phyloP scores from a whole-genome alignment of 78 protist species.

The Speleostelium caveatum region DNA sequence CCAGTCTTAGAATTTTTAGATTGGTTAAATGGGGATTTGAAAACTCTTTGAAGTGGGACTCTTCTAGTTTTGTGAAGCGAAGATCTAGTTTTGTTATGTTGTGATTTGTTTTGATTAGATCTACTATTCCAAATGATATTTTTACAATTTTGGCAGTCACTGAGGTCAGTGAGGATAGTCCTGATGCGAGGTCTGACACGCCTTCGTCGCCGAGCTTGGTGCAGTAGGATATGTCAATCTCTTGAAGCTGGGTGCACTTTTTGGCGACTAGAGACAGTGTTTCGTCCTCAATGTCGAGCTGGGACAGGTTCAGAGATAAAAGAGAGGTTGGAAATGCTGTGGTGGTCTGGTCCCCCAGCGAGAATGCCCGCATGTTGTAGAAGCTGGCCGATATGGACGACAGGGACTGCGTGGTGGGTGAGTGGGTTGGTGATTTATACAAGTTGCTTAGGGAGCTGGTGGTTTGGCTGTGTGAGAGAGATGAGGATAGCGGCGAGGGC shows the following conservation, averaged over 20 bases:
- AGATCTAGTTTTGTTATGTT: conserved; percentile 12
- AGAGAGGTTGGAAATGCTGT: conserved; percentile 5
- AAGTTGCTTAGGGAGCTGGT: conserved; percentile 15
- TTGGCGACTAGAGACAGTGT: conserved; percentile 3
- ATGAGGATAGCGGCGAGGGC: not conserved
- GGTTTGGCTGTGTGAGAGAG: not conserved
- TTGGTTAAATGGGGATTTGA: not conserved
- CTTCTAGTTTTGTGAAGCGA: conserved; percentile 30
- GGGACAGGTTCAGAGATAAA: conserved; percentile 22
- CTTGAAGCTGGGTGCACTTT: conserved; percentile 36
- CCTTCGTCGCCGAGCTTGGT: conserved; percentile 17
- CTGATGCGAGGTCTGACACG: conserved; percentile 5
- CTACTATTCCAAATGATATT: not conserved
- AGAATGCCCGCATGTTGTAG: too few relatives aligned
- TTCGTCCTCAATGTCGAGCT: conserved; percentile 36
- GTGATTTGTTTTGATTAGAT: not conserved
- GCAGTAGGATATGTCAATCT: conserved; percentile 52
- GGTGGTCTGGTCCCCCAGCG: not conserved
- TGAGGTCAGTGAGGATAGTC: not conserved
- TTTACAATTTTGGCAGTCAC: conserved; percentile 26
- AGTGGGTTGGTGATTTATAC: not conserved
- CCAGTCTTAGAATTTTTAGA: conserved; percentile 1
- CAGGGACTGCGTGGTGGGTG: conserved; percentile 33
- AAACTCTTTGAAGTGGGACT: conserved; percentile 21
- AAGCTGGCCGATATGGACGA: conserved; percentile 1